Base-by-base conservation (phyloP, 2,329 filamentous ascomycete species). In the Aureobasidium namibiae region DNA sequence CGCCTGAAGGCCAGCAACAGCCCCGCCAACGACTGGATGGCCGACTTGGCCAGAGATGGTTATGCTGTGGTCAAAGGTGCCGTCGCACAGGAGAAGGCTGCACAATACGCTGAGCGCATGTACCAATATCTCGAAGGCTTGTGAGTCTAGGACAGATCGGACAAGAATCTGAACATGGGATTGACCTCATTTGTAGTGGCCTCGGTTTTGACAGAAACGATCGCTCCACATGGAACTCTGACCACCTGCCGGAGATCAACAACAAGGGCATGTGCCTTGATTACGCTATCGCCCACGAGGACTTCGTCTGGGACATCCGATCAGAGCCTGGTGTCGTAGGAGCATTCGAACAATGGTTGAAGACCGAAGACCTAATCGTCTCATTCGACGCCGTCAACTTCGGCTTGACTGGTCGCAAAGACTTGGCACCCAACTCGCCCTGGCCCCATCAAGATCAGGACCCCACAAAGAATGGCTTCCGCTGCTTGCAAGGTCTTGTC, bases 401-500 rank as follows among this genome's bases (percentile, higher is more conserved):
- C 34, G 73, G 72, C 3, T 62, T 76, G 3, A 73, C 73, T 2
- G 65, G 67, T 56, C 66, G 68, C 29, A 68, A 66, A 13, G 65
- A 67, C 56, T 26, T 64, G 4, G 60, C 64, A 1, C 63, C 67
- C 16, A 68, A 65, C 29, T 52, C 34, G 6, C 63, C 72, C 1
- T 76, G 74, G 74, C 68, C 69, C 16, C 74, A 76, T 48, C 61
- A 69, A 24, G 71, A 73, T 59, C 70, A 73, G 64, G 72, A 76
- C 56, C 76, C 73, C 1, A 68, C 67, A 5, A 73, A 71, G 63
- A 71, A 70, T 13, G 79, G 78, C 0, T 79, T 82, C 65, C 72
- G 77, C 4, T 82, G 79, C 63, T 69, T 79, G 2, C 79, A 81
- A 60, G 79, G 79, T 4, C 69, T 81, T 0, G 75, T 81, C 1